Conservation (phyloP, 495 filamentous ascomycete genomes). For the Podospora anserina region DNA sequence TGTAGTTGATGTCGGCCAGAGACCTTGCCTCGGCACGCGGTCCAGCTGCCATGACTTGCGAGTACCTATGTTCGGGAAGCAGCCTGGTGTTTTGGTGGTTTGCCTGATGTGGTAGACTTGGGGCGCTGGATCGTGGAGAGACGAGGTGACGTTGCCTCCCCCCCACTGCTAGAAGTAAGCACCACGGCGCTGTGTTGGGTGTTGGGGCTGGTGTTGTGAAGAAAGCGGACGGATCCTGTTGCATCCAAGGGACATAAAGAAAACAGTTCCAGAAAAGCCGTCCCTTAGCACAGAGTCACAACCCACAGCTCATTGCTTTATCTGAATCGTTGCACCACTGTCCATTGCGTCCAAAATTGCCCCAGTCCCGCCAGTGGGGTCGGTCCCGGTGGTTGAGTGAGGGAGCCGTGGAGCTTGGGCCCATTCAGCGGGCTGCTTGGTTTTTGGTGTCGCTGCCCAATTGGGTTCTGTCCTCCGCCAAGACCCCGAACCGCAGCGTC, state of each 20-base stretch:
- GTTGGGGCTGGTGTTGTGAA: background rate
- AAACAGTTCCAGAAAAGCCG: background rate
- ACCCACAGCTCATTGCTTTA: background rate
- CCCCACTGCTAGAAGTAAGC: background rate
- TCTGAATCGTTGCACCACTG: background rate
- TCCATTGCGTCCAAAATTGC: background rate
- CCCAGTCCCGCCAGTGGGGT: background rate
- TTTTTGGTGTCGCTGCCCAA: conserved; percentile 2
- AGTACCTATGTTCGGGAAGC: background rate
- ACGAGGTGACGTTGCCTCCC: background rate
- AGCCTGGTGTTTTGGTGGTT: background rate
- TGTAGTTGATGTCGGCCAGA: conserved; percentile 68
- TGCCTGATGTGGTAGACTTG: background rate
- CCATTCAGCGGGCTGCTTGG: background rate
- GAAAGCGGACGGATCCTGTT: background rate
- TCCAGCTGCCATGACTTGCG: conserved; percentile 20
- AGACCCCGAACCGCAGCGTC: background rate
- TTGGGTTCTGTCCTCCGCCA: background rate
- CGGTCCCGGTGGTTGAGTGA: too few relatives aligned
- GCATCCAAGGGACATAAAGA: background rate
- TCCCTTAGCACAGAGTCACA: background rate
- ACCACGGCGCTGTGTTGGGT: background rate
- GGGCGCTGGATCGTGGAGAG: too few relatives aligned
- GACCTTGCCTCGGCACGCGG: conserved; percentile 72
- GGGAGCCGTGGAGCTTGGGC: conserved; percentile 1